Evolutionary conservation across 345 rosid species (phyloP), one percentile per base, ranked within the genome.

Genomic region (Theobroma cacao): DNA sequence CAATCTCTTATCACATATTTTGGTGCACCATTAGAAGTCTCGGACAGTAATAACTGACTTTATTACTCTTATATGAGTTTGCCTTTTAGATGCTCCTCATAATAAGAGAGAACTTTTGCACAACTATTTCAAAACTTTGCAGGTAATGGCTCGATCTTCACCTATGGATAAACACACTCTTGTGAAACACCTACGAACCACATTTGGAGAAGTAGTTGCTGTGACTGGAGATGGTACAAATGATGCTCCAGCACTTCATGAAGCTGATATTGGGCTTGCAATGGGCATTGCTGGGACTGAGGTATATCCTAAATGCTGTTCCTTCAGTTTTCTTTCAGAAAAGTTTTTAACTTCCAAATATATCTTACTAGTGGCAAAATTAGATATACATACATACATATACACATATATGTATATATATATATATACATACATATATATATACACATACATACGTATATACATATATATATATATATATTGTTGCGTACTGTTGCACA

Each of bases 191-290:
- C 89, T 95, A 7, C 86, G 89, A 79, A 85, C 82, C 73, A 87
- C 87, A 71, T 83, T 90, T n/a, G 76, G 85, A 41, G 94, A 92
- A 75, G 97, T 92, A 33, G 98, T 95, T 67, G 98, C 96, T 31
- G 95, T 93, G 85, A 93, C 98, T 0, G 95, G 94, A 75, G 98
- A 95, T 84, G 98, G 94, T 31, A 92, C 94, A 73, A 92, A 95
- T 85, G 98, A 95, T 75, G 98, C 98, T 79, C 94, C 95, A 20
- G 95, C 98, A 60, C 87, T 95, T 82, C 92, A 90, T 78, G 98
- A 90, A 81, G 98, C 95, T 28, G 97, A 95, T 84, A 88, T 93
- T 31, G 93, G 97, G 70, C 91, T 95, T 48, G 97, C 98, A 26
- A 95, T 91, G 97, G 97, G 98, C 41, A 90, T 91, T 69, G 87